phyloP scores from a whole-genome alignment of 1,139 yeast species.

The Tardiomyces depauwii region DNA sequence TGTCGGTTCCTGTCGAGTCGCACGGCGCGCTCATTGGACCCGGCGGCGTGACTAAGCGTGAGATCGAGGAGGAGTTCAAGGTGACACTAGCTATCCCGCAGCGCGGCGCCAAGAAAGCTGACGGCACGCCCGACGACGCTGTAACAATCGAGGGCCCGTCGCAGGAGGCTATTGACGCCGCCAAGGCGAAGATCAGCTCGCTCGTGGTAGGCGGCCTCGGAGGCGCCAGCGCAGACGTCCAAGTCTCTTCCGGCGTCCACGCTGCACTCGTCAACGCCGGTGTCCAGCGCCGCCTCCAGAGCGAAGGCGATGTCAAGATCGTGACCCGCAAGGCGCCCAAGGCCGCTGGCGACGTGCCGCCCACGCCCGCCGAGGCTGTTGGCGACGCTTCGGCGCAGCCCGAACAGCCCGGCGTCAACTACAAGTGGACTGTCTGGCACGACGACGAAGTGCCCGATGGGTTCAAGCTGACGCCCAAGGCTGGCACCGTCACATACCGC shows the following conservation, averaged over 20 bases:
- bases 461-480: constrained; percentile 30
- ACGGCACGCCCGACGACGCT: constrained; percentile 25
- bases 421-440: constrained; percentile 20
- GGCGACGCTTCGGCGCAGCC: constrained; percentile 25
- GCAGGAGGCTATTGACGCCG: constrained; percentile 23
- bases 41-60: constrained; percentile 64
- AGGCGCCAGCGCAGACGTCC: constrained; percentile 33
- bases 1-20: constrained; percentile 60
- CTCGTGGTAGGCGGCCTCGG: constrained; percentile 28
- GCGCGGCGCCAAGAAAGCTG: constrained; percentile 34
- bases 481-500: constrained; percentile 26
- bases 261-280: constrained; percentile 61
- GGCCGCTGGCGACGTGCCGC: neutral
- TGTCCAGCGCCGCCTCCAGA: constrained; percentile 45
- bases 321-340: constrained; percentile 1
- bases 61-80: constrained; percentile 56
- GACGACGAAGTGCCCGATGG: constrained; percentile 12
- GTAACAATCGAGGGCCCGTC: constrained; percentile 23
- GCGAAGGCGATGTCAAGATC: constrained; percentile 26
- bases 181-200: constrained; percentile 21
- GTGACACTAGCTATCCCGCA: constrained; percentile 61
- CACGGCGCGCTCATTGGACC: constrained; percentile 77
- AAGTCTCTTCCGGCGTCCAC: constrained; percentile 49
- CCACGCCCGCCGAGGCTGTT: constrained; percentile 34
- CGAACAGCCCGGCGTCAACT: constrained; percentile 8